Conservation (phyloP, 75 land plant genomes). For the Adiantum capillusveneris region DNA sequence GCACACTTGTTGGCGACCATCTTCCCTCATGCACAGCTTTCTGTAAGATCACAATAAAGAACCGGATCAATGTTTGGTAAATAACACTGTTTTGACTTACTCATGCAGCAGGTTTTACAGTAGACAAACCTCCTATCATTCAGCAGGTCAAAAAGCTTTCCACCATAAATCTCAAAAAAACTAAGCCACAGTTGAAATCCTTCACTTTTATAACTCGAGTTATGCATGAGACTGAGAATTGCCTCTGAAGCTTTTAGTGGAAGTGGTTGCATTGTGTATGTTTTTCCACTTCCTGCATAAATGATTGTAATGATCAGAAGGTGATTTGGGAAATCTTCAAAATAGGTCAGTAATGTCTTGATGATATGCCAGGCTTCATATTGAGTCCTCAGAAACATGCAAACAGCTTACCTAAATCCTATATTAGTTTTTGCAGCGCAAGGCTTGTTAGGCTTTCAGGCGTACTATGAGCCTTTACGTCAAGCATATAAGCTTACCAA, state of each 20-base stretch:
- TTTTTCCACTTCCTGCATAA: conserved; percentile 92
- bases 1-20: conserved; percentile 96
- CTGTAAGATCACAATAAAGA: conserved; percentile 18
- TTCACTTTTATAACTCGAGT: conserved; percentile 65
- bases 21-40: conserved; percentile 81
- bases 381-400: no score
- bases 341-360: no score
- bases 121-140: conserved; percentile 77
- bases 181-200: conserved; percentile 87
- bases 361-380: neutral
- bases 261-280: conserved; percentile 94
- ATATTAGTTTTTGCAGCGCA: no score
- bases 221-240: conserved; percentile 67
- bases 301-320: neutral
- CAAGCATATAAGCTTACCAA: no score
- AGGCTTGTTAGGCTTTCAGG: no score
- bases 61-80: no score
- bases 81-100: no score
- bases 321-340: no score
- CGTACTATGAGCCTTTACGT: no score
- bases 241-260: conserved; percentile 87
- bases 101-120: no score
- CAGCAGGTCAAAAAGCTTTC: conserved; percentile 95
- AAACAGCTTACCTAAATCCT: no score
- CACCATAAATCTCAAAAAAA: conserved; percentile 98